phyloP scores from a whole-genome alignment of 2,329 filamentous ascomycete species.

The Colletotrichum tabaci region DNA sequence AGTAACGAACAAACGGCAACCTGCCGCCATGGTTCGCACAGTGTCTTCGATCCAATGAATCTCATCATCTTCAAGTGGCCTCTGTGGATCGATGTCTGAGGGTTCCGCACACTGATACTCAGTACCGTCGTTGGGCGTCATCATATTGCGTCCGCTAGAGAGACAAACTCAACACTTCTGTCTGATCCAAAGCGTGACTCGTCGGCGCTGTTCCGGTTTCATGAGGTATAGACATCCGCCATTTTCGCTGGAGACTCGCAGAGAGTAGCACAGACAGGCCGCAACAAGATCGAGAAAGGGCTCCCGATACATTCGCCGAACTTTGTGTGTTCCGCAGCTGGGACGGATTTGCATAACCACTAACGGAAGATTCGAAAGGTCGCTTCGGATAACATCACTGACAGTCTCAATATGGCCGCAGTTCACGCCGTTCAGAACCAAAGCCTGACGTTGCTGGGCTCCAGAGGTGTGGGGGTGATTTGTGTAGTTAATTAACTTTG shows the following conservation, averaged over 20 bases:
- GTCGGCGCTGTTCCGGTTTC: not conserved
- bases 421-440: not conserved
- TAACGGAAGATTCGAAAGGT: conserved; percentile 2
- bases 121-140: not conserved
- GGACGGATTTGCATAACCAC: not conserved
- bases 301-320: not conserved
- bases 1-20: conserved; percentile 21
- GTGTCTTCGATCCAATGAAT: conserved; percentile 15
- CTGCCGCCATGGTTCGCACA: not conserved
- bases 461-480: not conserved
- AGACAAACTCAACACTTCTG: not conserved
- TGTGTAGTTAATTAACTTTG: not conserved
- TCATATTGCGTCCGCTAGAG: not conserved
- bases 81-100: not conserved
- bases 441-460: not conserved
- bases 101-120: not conserved
- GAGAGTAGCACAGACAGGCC: not conserved
- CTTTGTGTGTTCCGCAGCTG: not conserved
- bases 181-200: not conserved
- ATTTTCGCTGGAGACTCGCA: not conserved
- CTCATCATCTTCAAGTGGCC: not conserved
- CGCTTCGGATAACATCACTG: conserved; percentile 11
- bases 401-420: not conserved
- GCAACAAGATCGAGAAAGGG: not conserved
- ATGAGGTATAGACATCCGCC: not conserved